Conservation (phyloP, 2,329 filamentous ascomycete genomes). For the Monilinia laxa region DNA sequence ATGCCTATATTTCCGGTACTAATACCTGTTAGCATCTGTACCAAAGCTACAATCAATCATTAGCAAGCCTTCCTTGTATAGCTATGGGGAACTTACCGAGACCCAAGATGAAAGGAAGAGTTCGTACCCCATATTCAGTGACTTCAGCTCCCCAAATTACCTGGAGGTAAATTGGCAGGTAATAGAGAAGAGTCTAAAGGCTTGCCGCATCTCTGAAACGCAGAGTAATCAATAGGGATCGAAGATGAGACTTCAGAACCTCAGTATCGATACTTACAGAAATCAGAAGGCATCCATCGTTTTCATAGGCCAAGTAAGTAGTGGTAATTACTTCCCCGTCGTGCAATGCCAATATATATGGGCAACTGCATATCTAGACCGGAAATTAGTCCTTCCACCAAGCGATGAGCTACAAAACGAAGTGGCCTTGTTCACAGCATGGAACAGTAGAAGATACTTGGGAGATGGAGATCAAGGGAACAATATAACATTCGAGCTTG, state of each 20-base stretch:
- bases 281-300: background rate
- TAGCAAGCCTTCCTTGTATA: background rate
- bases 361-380: background rate
- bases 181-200: slow-evolving; percentile 44
- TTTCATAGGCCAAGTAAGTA: background rate
- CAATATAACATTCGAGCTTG: background rate
- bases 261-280: too few species aligned
- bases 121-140: slow-evolving; percentile 38
- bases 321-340: background rate
- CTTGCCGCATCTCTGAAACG: slow-evolving; percentile 36
- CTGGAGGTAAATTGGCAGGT: slow-evolving; percentile 46
- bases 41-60: background rate
- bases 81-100: background rate
- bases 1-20: background rate
- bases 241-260: too few species aligned
- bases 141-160: slow-evolving; percentile 39
- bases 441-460: background rate
- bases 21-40: background rate
- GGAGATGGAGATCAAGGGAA: background rate
- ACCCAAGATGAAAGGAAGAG: slow-evolving; percentile 38
- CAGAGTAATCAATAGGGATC: too few species aligned
- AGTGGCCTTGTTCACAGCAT: background rate
- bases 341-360: background rate
- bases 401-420: background rate
- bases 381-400: background rate